Evolutionary conservation across 2,329 filamentous ascomycete genomes (phyloP), one percentile per base, ranked within the genome.

Genomic region (Xylaria digitata): DNA sequence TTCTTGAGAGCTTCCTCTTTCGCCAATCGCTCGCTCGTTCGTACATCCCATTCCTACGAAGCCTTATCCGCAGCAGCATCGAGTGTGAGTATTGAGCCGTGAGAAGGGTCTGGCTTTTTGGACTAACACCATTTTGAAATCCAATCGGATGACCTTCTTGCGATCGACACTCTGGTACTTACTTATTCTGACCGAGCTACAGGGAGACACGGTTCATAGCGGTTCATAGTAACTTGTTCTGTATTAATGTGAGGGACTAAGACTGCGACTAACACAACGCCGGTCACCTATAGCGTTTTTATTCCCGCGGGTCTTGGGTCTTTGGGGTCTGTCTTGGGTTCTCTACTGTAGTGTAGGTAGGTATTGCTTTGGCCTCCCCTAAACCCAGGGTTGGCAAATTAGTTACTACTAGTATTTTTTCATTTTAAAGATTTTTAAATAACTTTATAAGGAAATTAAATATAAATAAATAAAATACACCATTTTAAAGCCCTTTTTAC

Each of bases 1-100:
- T 42, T 49, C 53, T 67, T 65, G 61, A 67, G 66, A 70, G 69
- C 69, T 71, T 69, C 69, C 69, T 69, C 64, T 71, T 71, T 71
- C 61, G 69, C 67, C 63, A 69, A 66, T 67, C 61, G 54, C 67
- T 70, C 21, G 32, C 37, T 23, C 53, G 46, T 8, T 21, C n/a
- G n/a, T 62, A 23, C 32, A 59, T 48, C 49, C 52, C 48, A 49
- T 34, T 63, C n/a, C 53, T 13, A 57, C 52, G 49, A 26, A 55
- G 59, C 59, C 43, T 50, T 50, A 43, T 54, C 52, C 19, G 52
- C n/a, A 54, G 40, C 32, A 66, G 48, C 58, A 62, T 23, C 34
- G 46, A 32, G n/a, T 50, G 43, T 26, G 54, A 40, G 56, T 46
- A 23, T 43, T 60, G 37, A 21, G 21, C 26, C 49, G 40, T 9